Evolutionary conservation across 2,329 filamentous ascomycete genomes (phyloP), one percentile per base, ranked within the genome.

Genomic region (Nigrospora sphaerica): DNA sequence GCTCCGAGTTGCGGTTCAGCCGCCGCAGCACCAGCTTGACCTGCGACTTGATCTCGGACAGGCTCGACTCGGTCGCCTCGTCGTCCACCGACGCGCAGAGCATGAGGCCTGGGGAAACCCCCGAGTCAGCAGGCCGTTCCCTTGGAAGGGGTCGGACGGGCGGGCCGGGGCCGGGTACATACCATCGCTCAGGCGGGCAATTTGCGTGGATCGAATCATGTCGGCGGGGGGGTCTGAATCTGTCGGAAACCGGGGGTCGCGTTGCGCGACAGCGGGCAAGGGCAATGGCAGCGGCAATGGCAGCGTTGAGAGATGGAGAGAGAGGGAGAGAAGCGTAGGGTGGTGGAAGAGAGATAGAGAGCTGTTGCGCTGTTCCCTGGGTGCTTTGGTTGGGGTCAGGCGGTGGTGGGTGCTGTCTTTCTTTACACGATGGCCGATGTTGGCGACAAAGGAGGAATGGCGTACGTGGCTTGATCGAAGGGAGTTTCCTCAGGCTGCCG

Each of bases 41-140:
- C 66, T 97, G 91, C 52, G 78, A 77, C 70, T 97, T 97, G 71
- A 95, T 85, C 65, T 97, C 90, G 56, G 80, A 74, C 57, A 97
- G 82, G 60, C 89, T 80, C 54, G 80, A 71, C 62, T 92, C 86
- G 55, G 85, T 80, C 74, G 87, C 81, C 61, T 89, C 86, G 65
- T 96, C 90, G 68, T 97, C 93, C 59, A 95, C 88, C 2, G 91
- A 95, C 49, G 92, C 92, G 62, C 90, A 92, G 56, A 98, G 81
- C 77, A 95, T 91, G 55, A 97, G 81, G 77, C 92, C 91, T 95
- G 59, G 7, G 45, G 42, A 46, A 28, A 5, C 23, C 23, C 6
- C 32, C 42, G 34, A 38, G 56, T 61, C 48, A 59, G 53, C 23
- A 43, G 28, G 46, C 14, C 18, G 42, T 14, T 47, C 7, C 34